Base-by-base conservation (phyloP, 371 early-diverging fungal species). In the Mortierella sp. region DNA sequence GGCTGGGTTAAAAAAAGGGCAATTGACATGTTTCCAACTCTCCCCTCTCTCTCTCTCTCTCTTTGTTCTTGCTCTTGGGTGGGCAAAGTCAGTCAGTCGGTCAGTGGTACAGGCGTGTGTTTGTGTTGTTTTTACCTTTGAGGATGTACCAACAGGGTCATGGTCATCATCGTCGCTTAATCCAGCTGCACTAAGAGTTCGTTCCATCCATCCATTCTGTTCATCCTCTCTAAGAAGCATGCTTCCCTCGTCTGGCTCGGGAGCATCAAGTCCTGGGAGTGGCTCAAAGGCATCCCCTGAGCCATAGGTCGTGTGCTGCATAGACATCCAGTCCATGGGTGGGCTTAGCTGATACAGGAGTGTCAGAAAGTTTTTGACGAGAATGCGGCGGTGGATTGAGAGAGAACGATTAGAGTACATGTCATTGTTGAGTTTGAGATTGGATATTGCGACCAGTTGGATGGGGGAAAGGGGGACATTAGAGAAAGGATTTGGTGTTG, bases 131-230 rank as follows among this genome's bases (percentile, higher is more conserved):
- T 20, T 49, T 45, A 66, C 32, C 54, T 61, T 35, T 26, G 32
- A 47, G 18, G 66, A 16, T 9, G 20, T 24, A 22, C 57, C 49
- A 11, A 26, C 57, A 26, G 10, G 16, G 11, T 8, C 30, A 2
- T 51, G 1, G 11, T 75, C 72, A 30, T 70, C 68, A 26, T 64
- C 62, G 8, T 75, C 70, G 12, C 45, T 60, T 35, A 78, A 52
- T 28, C 78, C 78, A 22, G 78, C 78, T 1, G 78, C 78, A 58
- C 55, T 61, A 12, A 78, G 70, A 3, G 78, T 78, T n/a, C 62
- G 69, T 35, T 78, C 78, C 73, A 78, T 78, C 78, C 78, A 78
- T 12, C 78, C 78, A 14, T 70, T 66, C 58, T 78, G 73, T 40
- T 78, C 78, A 26, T 78, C 78, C 43, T 64, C 64, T 11, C 71